These are phyloP conservation scores for Irpex sp. DNA, from an alignment of 1,284 basidiomycete species.

Conservation along the genomic window DNA sequence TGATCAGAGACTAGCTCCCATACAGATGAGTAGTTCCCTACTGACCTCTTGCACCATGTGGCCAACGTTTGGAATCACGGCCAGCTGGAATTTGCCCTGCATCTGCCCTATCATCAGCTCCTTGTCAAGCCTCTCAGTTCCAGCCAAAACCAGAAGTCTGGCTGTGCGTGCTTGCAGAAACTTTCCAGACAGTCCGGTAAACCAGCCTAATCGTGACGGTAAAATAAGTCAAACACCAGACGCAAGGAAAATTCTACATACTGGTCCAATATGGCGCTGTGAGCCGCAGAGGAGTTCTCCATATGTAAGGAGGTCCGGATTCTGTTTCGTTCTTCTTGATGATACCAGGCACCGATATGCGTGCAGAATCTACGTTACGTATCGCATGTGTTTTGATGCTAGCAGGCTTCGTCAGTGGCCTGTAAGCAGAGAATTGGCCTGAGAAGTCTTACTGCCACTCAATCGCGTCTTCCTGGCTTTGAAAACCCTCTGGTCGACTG, in stretches of 20 bases:
- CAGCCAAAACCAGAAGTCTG: conserved; percentile 85
- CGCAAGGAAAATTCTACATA: conserved; percentile 31
- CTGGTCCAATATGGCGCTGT: conserved; percentile 91
- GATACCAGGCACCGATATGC: conserved; percentile 80
- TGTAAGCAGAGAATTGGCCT: not conserved
- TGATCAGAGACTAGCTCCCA: not conserved
- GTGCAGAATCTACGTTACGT: conserved; percentile 72
- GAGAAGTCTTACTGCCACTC: conserved; percentile 82
- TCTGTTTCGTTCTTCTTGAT: conserved; percentile 44
- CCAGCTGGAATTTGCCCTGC: conserved; percentile 96
- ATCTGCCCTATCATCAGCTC: conserved; percentile 98
- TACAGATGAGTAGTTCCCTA: not conserved
- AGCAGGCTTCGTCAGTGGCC: not conserved
- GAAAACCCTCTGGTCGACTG: conserved; percentile 80
- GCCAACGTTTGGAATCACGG: conserved; percentile 81
- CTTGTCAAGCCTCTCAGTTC: conserved; percentile 88
- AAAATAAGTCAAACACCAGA: not conserved
- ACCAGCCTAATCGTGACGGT: conserved; percentile 67
- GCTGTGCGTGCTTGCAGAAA: conserved; percentile 80
- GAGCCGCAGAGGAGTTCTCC: conserved; percentile 80
- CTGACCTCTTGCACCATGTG: conserved; percentile 91
- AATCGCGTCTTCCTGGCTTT: conserved; percentile 78
- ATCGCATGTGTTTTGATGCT: conserved; percentile 76
- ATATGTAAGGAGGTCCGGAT: conserved; percentile 41
- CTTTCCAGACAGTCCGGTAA: conserved; percentile 70